Percentiles rank a stretch among this genome's conserved stretches.
Evolutionary conservation across 1,139 yeast species (phyloP).

Genomic region (Yamadazyma jaroonii): DNA sequence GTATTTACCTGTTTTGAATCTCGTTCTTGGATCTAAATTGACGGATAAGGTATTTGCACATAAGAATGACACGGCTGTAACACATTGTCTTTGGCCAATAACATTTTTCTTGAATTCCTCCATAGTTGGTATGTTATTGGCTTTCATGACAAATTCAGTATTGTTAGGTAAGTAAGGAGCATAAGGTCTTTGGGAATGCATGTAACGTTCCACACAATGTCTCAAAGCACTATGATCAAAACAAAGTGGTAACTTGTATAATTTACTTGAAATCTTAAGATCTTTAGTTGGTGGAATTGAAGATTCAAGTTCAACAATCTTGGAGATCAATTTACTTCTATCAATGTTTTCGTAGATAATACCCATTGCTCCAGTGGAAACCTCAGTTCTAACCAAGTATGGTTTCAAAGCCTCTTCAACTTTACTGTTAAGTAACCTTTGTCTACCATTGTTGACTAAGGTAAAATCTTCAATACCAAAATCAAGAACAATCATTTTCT

Average conservation of each 20-base stretch:
- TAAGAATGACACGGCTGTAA: constrained; percentile 34
- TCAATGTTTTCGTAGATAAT: constrained; percentile 20
- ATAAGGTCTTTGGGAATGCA: constrained; percentile 34
- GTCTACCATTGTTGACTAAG: constrained; percentile 30
- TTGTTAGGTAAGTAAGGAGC: constrained; percentile 36
- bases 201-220: constrained; percentile 31
- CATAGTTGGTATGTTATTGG: constrained; percentile 23
- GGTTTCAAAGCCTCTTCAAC: constrained; percentile 11
- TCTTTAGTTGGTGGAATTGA: constrained; percentile 26
- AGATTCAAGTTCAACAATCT: constrained; percentile 20
- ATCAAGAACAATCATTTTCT: constrained; percentile 28
- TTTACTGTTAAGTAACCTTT: constrained; percentile 17
- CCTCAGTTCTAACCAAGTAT: constrained; percentile 22
- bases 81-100: constrained; percentile 27
- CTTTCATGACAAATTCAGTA: constrained; percentile 27
- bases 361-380: constrained; percentile 25
- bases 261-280: constrained; percentile 26
- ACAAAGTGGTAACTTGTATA: constrained; percentile 27
- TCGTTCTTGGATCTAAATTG: constrained; percentile 29
- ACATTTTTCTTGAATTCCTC: constrained; percentile 28
- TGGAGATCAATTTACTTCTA: constrained; percentile 19
- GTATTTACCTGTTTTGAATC: constrained; percentile 32
- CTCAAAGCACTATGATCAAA: constrained; percentile 29
- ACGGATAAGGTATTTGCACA: constrained; percentile 36
- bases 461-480: constrained; percentile 26